These are phyloP conservation scores for Colletotrichum siamense DNA, from an alignment of 2,329 filamentous ascomycete species.

Conservation along the genomic window DNA sequence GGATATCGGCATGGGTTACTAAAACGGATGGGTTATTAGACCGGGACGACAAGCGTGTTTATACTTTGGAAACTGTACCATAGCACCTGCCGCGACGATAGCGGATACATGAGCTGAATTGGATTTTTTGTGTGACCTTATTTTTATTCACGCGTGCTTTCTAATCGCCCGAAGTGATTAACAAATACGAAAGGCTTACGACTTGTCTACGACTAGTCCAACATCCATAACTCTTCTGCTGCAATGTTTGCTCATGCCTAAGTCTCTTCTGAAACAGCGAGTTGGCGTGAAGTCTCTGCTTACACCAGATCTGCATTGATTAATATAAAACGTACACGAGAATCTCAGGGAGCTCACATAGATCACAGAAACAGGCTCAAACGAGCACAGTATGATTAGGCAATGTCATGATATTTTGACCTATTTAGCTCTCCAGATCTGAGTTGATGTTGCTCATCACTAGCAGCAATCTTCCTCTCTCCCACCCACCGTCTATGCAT, in stretches of 20 bases:
- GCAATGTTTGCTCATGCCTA: too few relatives aligned
- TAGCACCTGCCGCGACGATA: not conserved
- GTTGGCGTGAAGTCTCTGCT: too few relatives aligned
- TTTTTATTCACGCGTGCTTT: too few relatives aligned
- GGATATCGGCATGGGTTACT: not conserved
- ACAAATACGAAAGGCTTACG: too few relatives aligned
- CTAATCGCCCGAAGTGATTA: too few relatives aligned
- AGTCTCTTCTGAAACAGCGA: too few relatives aligned
- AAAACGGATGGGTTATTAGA: not conserved
- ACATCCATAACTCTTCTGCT: too few relatives aligned
- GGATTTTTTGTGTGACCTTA: too few relatives aligned
- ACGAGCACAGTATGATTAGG: not conserved
- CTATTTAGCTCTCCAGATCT: not conserved
- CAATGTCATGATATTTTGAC: not conserved
- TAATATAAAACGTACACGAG: accelerated
- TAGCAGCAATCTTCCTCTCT: not conserved
- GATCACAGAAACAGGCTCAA: not conserved
- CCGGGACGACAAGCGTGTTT: not conserved
- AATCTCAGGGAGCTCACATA: not conserved
- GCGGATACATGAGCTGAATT: not conserved
- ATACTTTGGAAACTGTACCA: not conserved
- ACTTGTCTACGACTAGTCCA: too few relatives aligned
- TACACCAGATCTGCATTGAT: not conserved
- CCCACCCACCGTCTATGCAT: not conserved
- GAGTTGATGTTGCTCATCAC: not conserved